Base-by-base conservation (phyloP, 2,329 filamentous ascomycete genomes). In the Cladophialophora chaetospira region DNA sequence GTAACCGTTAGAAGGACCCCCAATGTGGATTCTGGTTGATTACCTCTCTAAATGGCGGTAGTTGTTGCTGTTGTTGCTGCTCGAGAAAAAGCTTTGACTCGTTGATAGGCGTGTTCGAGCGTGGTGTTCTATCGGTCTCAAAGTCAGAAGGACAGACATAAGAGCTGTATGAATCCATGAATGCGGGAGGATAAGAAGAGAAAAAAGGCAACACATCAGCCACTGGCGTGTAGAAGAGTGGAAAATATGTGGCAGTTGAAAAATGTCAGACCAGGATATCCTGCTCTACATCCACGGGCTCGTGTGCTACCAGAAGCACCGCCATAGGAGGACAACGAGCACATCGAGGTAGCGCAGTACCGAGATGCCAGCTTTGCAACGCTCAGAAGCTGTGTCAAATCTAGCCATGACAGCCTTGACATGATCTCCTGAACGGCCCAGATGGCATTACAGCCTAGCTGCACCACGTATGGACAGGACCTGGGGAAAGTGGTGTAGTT, bases 21-120 rank as follows among this genome's bases (percentile, higher is more conserved):
- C n/a, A 10, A 26, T 15, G 36, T 4, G 3, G 26, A 23, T 36
- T 13, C 17, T 3, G 3, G 15, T 5, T 21, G 45, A 23, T 38
- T 46, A 60, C 60, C 55, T 63, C 60, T 50, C 57, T 23, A 36
- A 60, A 60, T 4, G 60, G 55, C 4, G 60, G 57, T 23, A 63
- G 38, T 40, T 60, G 56, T 25, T 55, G 57, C 26, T 55, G 52
- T n/a, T 55, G 59, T 47, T 60, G 49, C 23, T 57, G 58, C 29
- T 44, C 13, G 47, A 54, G 47, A 9, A 51, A 15, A 19, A 50
- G 25, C 38, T 48, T 40, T 5, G 51, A 36, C 13, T 53, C 29
- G 11, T 47, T 51, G 17, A 46, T 15, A 26, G 23, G 38, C 10
- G 38, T 38, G 33, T 51, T 55, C 26, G 53, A 35, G 40, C 43